These are phyloP conservation scores for Neonectria sp. DNA, from an alignment of 2,329 filamentous ascomycete species.

Conservation along the genomic window DNA sequence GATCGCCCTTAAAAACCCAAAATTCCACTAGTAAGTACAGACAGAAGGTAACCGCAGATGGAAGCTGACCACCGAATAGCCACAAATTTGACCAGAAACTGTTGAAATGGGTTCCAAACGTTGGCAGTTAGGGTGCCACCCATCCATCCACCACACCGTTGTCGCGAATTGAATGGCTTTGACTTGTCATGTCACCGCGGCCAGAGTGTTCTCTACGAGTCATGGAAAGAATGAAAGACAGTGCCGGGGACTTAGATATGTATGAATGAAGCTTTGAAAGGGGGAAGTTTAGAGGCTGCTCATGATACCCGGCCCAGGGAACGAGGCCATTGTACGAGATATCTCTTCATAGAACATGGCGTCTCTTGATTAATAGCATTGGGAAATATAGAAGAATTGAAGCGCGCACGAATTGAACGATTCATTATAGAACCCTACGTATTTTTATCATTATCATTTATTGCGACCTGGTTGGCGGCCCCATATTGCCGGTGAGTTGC, in stretches of 20 bases:
- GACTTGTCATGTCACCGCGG: background rate
- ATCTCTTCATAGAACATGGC: slow-evolving; percentile 21
- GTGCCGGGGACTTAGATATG: slow-evolving; percentile 7
- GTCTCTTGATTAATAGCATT: slow-evolving; percentile 22
- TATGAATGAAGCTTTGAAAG: slow-evolving; percentile 10
- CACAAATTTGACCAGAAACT: slow-evolving; percentile 58
- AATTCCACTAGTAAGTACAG: slow-evolving; percentile 66
- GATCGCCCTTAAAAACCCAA: slow-evolving; percentile 64
- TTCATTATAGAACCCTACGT: background rate
- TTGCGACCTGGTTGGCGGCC: background rate
- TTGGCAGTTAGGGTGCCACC: slow-evolving; percentile 6
- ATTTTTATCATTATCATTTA: background rate
- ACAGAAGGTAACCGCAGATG: no score
- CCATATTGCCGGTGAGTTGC: background rate
- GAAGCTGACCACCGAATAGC: slow-evolving; percentile 47
- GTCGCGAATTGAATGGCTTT: background rate
- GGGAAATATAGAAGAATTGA: slow-evolving; percentile 6
- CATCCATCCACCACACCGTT: background rate
- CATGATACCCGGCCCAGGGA: slow-evolving; percentile 32
- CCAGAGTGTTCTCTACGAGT: background rate
- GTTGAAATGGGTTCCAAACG: slow-evolving; percentile 51
- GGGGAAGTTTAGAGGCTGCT: slow-evolving; percentile 13
- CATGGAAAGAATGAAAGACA: background rate
- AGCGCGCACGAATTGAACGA: slow-evolving; percentile 1
- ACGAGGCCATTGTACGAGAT: slow-evolving; percentile 20